phyloP scores from a whole-genome alignment of 2,329 filamentous ascomycete genomes.

The Phyllosticta citrichinensis region DNA sequence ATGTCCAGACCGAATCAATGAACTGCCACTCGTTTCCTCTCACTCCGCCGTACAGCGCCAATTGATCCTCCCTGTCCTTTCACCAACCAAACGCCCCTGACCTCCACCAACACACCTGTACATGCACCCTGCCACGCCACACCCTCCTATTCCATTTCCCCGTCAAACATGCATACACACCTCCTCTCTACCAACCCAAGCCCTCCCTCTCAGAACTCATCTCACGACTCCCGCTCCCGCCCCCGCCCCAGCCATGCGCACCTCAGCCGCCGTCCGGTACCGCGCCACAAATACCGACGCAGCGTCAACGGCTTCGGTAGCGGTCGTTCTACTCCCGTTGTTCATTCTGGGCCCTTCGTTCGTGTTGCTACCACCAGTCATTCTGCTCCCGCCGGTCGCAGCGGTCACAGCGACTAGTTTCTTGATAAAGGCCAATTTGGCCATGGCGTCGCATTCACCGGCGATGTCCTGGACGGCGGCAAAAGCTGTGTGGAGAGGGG shows the following conservation, averaged over 20 bases:
- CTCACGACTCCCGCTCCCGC: neutral
- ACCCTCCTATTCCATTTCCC: neutral
- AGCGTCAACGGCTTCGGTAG: neutral
- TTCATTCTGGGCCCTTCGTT: too few relatives aligned
- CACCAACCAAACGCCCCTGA: too few relatives aligned
- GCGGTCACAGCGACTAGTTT: slow-evolving; percentile 44
- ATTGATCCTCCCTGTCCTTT: too few relatives aligned
- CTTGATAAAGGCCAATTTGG: slow-evolving; percentile 72
- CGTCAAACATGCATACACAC: too few relatives aligned
- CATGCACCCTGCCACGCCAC: too few relatives aligned
- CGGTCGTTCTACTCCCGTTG: neutral
- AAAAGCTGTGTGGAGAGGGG: slow-evolving; percentile 38
- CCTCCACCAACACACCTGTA: too few relatives aligned
- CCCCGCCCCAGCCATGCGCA: neutral
- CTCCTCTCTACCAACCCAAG: neutral
- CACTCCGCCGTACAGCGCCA: too few relatives aligned
- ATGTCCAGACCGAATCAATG: too few relatives aligned
- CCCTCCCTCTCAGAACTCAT: neutral
- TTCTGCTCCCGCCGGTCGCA: too few relatives aligned
- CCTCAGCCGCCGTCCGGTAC: neutral
- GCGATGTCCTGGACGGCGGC: slow-evolving; percentile 55
- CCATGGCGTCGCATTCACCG: slow-evolving; percentile 69
- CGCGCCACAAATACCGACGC: neutral
- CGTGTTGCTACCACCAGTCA: too few relatives aligned
- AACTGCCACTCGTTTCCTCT: too few relatives aligned